Conservation (phyloP, 495 filamentous ascomycete species). For the Corynascus novoguineensis region DNA sequence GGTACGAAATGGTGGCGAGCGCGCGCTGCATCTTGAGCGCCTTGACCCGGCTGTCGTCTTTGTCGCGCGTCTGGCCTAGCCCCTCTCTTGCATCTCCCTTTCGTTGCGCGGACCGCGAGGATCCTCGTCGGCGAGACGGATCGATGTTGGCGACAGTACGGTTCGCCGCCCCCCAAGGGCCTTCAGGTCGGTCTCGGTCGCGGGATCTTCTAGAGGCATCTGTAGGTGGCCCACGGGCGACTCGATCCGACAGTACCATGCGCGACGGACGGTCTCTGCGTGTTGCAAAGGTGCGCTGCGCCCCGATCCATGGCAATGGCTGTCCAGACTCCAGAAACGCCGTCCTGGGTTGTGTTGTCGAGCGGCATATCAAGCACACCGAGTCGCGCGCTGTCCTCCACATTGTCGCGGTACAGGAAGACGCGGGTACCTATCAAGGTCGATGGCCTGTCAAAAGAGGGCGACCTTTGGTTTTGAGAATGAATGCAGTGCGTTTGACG, state of each 20-base stretch:
- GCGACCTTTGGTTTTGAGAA: too few species aligned
- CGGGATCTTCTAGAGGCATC: conserved; percentile 32
- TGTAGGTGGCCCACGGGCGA: conserved; percentile 46
- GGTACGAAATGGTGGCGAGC: conserved; percentile 67
- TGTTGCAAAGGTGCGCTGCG: conserved; percentile 33
- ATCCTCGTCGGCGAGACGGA: conserved; percentile 24
- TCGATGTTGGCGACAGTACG: conserved; percentile 58
- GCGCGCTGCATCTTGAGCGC: conserved; percentile 93
- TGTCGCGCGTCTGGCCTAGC: conserved; percentile 23
- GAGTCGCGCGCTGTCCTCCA: conserved; percentile 31
- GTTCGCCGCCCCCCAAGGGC: conserved; percentile 79
- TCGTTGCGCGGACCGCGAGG: conserved; percentile 27
- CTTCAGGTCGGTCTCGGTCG: conserved; percentile 38
- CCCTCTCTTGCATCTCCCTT: conserved; percentile 12
- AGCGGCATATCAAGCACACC: conserved; percentile 33
- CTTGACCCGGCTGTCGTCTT: conserved; percentile 51
- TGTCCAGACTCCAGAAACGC: conserved; percentile 15
- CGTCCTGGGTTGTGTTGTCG: conserved; percentile 13
- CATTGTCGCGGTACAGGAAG: conserved; percentile 23
- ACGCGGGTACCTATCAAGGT: too few species aligned
- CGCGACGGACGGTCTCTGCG: conserved; percentile 54
- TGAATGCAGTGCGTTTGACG: too few species aligned
- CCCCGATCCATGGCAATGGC: conserved; percentile 33
- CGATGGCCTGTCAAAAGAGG: too few species aligned
- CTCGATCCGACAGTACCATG: conserved; percentile 72